Evolutionary conservation across 176 grass and related monocot genomes (phyloP).

Genomic region (Avena eriantha): DNA sequence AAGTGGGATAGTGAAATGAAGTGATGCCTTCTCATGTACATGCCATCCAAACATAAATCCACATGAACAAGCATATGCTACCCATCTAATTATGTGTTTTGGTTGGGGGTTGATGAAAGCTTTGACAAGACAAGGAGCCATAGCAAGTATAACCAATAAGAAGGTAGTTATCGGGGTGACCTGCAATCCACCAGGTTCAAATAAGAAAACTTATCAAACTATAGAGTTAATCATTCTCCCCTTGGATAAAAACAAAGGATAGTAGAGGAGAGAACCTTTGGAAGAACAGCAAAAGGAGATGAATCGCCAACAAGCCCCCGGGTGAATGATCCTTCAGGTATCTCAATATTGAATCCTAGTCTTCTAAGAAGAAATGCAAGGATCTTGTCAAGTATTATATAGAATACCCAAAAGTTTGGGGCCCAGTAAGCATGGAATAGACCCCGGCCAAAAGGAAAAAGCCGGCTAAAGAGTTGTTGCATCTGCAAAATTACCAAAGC

Average conservation of each 20-base stretch:
- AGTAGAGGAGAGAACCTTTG: conserved; percentile 55
- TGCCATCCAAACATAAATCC: conserved; percentile 99
- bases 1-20: conserved; percentile 87
- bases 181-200: conserved; percentile 52
- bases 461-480: conserved; percentile 66
- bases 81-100: conserved; percentile 83
- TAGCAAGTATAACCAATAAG: conserved; percentile 74
- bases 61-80: conserved; percentile 78
- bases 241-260: neutral
- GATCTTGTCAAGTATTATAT: conserved; percentile 89
- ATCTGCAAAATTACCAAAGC: conserved; percentile 66
- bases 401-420: conserved; percentile 96
- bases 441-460: conserved; percentile 97
- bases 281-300: conserved; percentile 85
- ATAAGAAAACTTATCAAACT: conserved; percentile 21
- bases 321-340: conserved; percentile 91
- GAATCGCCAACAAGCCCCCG: conserved; percentile 84
- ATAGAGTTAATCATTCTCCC: neutral
- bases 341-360: conserved; percentile 65
- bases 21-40: conserved; percentile 95
- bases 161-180: conserved; percentile 87
- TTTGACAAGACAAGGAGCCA: conserved; percentile 82
- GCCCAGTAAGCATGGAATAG: conserved; percentile 97
- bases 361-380: conserved; percentile 75
- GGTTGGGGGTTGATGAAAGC: conserved; percentile 76